These are phyloP conservation scores for Emergomyces pasteurianus DNA, from an alignment of 2,329 filamentous ascomycete species.

Conservation along the genomic window DNA sequence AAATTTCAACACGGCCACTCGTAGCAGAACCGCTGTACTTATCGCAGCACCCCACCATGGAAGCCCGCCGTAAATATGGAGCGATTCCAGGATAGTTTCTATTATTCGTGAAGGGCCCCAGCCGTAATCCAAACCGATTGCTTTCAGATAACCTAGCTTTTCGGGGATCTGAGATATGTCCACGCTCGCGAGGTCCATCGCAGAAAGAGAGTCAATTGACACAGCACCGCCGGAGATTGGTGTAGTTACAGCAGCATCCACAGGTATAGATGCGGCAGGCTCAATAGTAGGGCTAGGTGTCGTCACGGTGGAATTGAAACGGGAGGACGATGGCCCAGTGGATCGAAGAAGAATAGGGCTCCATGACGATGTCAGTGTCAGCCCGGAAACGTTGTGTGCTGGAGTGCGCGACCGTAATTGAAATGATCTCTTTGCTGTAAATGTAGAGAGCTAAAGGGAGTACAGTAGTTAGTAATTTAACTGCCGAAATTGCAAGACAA, in stretches of 20 bases:
- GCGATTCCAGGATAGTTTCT: constrained; percentile 66
- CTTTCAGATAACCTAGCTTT: constrained; percentile 68
- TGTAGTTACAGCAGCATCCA: constrained; percentile 8
- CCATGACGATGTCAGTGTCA: not conserved
- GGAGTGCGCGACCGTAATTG: constrained; percentile 1
- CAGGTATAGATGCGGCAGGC: constrained; percentile 9
- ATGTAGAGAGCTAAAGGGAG: constrained; percentile 10
- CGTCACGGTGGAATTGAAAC: constrained; percentile 25
- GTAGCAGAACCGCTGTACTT: constrained; percentile 51
- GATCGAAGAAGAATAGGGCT: not conserved
- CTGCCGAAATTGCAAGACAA: not conserved
- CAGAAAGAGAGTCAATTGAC: constrained; percentile 5
- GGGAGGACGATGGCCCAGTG: constrained; percentile 15
- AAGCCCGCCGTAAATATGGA: constrained; percentile 62
- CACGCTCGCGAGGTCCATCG: constrained; percentile 17
- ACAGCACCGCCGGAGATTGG: constrained; percentile 7
- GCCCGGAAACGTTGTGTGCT: not conserved
- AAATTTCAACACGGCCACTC: constrained; percentile 53
- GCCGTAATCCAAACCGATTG: constrained; percentile 77
- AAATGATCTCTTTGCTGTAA: constrained; percentile 3
- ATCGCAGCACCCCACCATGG: constrained; percentile 76
- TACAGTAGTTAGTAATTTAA: not conserved
- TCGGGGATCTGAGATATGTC: constrained; percentile 52
- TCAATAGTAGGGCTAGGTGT: constrained; percentile 13
- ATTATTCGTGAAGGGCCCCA: constrained; percentile 64